Evolutionary conservation across 2,329 filamentous ascomycete genomes (phyloP).

Genomic region (Alternaria longipes): DNA sequence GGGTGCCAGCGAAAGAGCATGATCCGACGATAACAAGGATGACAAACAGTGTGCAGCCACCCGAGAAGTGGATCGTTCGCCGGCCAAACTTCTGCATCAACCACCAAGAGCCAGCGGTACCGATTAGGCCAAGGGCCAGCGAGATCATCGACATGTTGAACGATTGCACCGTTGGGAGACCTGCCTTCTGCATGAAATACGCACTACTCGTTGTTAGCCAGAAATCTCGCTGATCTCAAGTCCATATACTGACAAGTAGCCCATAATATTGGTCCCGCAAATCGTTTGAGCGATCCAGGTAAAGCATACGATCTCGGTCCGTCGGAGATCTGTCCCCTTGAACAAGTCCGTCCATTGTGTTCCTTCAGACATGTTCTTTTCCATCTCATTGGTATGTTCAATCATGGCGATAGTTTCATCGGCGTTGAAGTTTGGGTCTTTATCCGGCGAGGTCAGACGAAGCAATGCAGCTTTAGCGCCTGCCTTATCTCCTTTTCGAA

Average conservation of each 20-base stretch:
- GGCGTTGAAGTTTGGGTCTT: slow-evolving; percentile 63
- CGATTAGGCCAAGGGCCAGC: slow-evolving; percentile 72
- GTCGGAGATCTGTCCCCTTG: slow-evolving; percentile 75
- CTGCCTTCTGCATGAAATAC: slow-evolving; percentile 59
- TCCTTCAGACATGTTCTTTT: slow-evolving; percentile 72
- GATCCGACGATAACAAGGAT: slow-evolving; percentile 83
- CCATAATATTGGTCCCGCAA: slow-evolving; percentile 55
- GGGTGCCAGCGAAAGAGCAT: slow-evolving; percentile 66
- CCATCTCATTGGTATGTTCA: slow-evolving; percentile 84
- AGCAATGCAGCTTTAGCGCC: slow-evolving; percentile 72
- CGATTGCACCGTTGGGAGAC: slow-evolving; percentile 52
- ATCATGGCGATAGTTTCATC: slow-evolving; percentile 81
- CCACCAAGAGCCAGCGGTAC: slow-evolving; percentile 80
- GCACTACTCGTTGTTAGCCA: slow-evolving; percentile 38
- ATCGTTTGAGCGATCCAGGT: slow-evolving; percentile 57
- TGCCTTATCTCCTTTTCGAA: slow-evolving; percentile 68
- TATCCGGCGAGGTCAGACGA: slow-evolving; percentile 68
- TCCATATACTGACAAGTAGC: slow-evolving; percentile 48
- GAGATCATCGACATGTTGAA: slow-evolving; percentile 63
- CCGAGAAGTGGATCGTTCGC: slow-evolving; percentile 76
- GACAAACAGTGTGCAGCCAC: slow-evolving; percentile 64
- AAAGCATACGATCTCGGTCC: slow-evolving; percentile 74
- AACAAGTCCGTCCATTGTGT: slow-evolving; percentile 83
- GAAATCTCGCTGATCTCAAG: not conserved
- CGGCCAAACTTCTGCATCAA: slow-evolving; percentile 83